These are phyloP conservation scores for Prunus salicina DNA, from an alignment of 306 rosid species.

Conservation along the genomic window DNA sequence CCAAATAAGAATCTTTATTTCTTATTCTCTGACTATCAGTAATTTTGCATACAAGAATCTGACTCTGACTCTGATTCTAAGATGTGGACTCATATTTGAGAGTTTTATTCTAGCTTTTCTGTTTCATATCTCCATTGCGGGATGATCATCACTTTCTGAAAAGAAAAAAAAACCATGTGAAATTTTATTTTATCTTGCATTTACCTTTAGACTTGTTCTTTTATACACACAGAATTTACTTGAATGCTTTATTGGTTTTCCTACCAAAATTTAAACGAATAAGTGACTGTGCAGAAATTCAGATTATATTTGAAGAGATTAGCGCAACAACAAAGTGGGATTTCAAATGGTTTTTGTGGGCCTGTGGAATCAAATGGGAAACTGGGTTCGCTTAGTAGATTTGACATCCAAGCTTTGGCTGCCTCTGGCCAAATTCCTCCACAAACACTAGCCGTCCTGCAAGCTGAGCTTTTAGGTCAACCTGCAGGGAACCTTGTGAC, in stretches of 20 bases:
- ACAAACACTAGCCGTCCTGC: conserved; percentile 66
- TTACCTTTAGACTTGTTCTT: background rate
- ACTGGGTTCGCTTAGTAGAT: conserved; percentile 45
- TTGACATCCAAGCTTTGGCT: conserved; percentile 56
- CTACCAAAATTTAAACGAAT: background rate
- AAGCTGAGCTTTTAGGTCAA: conserved; percentile 69
- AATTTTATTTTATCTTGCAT: background rate
- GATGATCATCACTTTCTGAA: background rate
- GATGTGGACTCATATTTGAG: background rate
- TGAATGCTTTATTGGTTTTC: background rate
- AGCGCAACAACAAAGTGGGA: conserved; percentile 61
- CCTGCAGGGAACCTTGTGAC: conserved; percentile 40
- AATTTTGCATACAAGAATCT: background rate
- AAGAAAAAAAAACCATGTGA: background rate
- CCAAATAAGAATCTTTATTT: background rate
- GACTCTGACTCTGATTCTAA: background rate
- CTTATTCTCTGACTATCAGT: background rate
- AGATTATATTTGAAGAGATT: conserved; percentile 62
- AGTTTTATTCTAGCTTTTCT: background rate
- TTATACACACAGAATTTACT: background rate
- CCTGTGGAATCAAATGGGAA: conserved; percentile 48
- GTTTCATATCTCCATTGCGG: background rate
- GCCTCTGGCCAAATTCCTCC: conserved; percentile 71
- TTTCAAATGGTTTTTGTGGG: conserved; percentile 50
- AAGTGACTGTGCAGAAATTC: conserved; percentile 46